Evolutionary conservation across 345 rosid genomes (phyloP).

Genomic region (Pistacia integerrima): DNA sequence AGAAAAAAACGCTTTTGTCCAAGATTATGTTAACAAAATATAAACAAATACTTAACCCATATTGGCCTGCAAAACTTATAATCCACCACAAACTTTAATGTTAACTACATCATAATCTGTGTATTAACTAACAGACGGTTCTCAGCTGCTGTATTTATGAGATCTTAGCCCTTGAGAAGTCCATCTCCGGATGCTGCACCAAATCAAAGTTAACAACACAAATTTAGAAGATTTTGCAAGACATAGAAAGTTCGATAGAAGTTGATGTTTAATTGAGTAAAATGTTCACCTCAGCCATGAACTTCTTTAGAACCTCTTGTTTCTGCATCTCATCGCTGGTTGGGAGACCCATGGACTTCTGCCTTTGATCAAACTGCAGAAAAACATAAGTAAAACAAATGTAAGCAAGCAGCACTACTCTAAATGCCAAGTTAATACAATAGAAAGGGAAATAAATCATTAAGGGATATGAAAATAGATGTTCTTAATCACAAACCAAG

Average conservation of each 20-base stretch:
- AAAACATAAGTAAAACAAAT: not conserved
- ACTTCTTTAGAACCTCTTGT: conserved; percentile 81
- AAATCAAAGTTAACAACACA: not conserved
- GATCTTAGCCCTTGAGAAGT: conserved; percentile 83
- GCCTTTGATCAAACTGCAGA: conserved; percentile 88
- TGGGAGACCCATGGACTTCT: conserved; percentile 90
- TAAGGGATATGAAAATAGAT: not conserved
- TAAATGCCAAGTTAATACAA: not conserved
- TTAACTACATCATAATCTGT: too few species aligned
- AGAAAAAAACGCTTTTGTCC: not conserved
- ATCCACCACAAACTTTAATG: not conserved
- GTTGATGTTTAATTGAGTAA: not conserved
- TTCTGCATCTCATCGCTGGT: conserved; percentile 85
- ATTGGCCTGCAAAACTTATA: not conserved
- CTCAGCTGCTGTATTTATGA: conserved; percentile 16
- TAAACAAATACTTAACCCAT: not conserved
- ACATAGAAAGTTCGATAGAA: too few species aligned
- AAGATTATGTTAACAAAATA: not conserved
- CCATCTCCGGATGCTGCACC: conserved; percentile 97
- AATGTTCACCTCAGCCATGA: conserved; percentile 72
- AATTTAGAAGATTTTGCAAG: not conserved
- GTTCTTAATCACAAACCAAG: not conserved
- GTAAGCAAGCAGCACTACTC: not conserved
- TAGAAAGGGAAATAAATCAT: not conserved
- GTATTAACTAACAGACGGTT: not conserved